phyloP scores from a whole-genome alignment of 1,139 yeast genomes.

The Candida sojae region DNA sequence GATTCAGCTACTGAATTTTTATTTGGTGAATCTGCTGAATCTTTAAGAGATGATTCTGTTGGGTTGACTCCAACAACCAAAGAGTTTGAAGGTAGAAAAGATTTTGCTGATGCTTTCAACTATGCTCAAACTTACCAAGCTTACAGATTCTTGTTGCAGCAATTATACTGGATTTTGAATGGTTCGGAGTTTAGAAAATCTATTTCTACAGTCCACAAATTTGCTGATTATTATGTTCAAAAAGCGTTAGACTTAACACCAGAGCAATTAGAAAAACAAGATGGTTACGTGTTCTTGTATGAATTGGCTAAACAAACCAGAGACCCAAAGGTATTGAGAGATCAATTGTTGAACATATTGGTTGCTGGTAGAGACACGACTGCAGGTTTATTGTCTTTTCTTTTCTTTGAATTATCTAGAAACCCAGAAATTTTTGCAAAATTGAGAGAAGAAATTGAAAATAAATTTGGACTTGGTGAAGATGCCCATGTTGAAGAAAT shows the following conservation, averaged over 20 bases:
- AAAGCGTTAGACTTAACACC: constrained; percentile 28
- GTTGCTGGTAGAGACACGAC: constrained; percentile 62
- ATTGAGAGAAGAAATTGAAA: constrained; percentile 32
- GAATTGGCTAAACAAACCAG: constrained; percentile 53
- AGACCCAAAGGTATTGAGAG: constrained; percentile 48
- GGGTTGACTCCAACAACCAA: constrained; percentile 14
- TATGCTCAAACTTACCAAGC: constrained; percentile 28
- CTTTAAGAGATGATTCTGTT: constrained; percentile 33
- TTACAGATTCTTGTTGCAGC: constrained; percentile 27
- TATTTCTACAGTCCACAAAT: constrained; percentile 32
- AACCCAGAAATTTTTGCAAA: constrained; percentile 40
- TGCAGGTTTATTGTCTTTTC: constrained; percentile 52
- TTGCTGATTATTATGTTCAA: constrained; percentile 36
- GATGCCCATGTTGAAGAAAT: constrained; percentile 22
- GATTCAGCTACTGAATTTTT: constrained; percentile 62
- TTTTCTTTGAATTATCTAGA: constrained; percentile 45
- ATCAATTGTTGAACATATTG: constrained; percentile 52
- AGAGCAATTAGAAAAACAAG: constrained; percentile 37
- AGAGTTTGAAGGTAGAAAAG: constrained; percentile 16
- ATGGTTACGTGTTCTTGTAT: constrained; percentile 49
- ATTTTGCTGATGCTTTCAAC: constrained; percentile 29
- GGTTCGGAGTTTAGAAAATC: constrained; percentile 30
- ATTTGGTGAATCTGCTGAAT: constrained; percentile 54
- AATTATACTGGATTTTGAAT: constrained; percentile 29
- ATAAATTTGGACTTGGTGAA: constrained; percentile 35